Percentiles rank a stretch among this genome's conserved stretches.
phyloP scores from a whole-genome alignment of 2,329 filamentous ascomycete genomes.

The Xylariaceae sp. region DNA sequence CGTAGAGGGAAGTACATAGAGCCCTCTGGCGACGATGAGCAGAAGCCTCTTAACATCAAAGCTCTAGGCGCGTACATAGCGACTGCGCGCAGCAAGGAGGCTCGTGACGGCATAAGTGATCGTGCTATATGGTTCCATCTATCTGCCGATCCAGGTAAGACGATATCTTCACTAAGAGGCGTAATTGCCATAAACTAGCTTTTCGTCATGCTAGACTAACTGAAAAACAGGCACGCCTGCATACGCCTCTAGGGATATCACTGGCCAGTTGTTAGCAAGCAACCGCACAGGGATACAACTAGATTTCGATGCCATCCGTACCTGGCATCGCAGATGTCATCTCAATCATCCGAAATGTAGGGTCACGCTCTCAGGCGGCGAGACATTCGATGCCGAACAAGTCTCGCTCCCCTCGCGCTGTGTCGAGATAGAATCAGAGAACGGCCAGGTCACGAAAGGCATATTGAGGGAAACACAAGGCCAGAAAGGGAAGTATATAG shows the following conservation, averaged over 20 bases:
- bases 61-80: slow-evolving; percentile 10
- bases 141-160: slow-evolving; percentile 12
- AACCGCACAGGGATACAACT: slow-evolving; percentile 5
- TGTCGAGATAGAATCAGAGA: slow-evolving; percentile 16
- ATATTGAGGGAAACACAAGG: slow-evolving; percentile 12
- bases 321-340: slow-evolving; percentile 14
- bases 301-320: slow-evolving; percentile 4
- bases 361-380: slow-evolving; percentile 14
- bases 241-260: slow-evolving; percentile 14
- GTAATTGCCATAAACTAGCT: background rate
- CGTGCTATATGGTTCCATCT: slow-evolving; percentile 14
- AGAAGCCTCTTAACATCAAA: slow-evolving; percentile 12
- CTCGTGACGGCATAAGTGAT: background rate
- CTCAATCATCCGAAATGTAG: slow-evolving; percentile 7
- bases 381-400: slow-evolving; percentile 11
- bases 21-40: background rate
- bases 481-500: slow-evolving; percentile 15
- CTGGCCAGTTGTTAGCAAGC: slow-evolving; percentile 6
- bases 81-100: background rate
- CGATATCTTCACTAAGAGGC: background rate
- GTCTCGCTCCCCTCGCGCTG: slow-evolving; percentile 11
- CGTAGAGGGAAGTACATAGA: slow-evolving; percentile 7
- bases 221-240: slow-evolving; percentile 5
- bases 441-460: background rate
- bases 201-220: background rate